Evolutionary conservation across 2,329 filamentous ascomycete species (phyloP).

Genomic region (Trichoderma asperellum): DNA sequence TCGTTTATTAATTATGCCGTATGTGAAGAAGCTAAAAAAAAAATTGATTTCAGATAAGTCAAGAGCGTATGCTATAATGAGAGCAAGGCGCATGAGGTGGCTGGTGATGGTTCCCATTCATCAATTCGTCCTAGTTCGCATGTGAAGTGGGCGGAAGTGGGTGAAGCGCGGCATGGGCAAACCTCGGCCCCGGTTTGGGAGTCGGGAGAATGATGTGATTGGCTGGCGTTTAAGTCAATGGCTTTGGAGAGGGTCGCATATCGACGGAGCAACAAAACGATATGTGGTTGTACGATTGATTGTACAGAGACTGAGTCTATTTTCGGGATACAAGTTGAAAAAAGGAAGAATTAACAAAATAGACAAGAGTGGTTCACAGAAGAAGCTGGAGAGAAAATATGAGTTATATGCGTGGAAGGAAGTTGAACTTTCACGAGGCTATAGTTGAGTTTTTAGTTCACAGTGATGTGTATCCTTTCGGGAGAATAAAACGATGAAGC

Average conservation of each 20-base stretch:
- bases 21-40: neutral
- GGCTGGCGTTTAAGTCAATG: slow-evolving; percentile 14
- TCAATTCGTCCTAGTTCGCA: neutral
- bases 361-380: neutral
- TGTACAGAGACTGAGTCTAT: neutral
- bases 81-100: neutral
- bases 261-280: neutral
- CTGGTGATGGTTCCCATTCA: neutral
- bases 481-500: too few relatives aligned
- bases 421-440: too few relatives aligned
- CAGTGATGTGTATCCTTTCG: too few relatives aligned
- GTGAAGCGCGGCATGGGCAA: slow-evolving; percentile 19
- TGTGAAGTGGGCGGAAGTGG: slow-evolving; percentile 7
- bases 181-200: slow-evolving; percentile 15
- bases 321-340: too few relatives aligned
- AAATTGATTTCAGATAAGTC: neutral
- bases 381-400: neutral
- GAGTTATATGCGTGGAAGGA: neutral
- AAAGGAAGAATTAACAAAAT: too few relatives aligned
- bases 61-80: neutral
- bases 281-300: neutral
- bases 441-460: too few relatives aligned
- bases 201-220: neutral
- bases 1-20: neutral
- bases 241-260: neutral